Base-by-base conservation (phyloP, 2,329 filamentous ascomycete species). In the Venturia carpophila region DNA sequence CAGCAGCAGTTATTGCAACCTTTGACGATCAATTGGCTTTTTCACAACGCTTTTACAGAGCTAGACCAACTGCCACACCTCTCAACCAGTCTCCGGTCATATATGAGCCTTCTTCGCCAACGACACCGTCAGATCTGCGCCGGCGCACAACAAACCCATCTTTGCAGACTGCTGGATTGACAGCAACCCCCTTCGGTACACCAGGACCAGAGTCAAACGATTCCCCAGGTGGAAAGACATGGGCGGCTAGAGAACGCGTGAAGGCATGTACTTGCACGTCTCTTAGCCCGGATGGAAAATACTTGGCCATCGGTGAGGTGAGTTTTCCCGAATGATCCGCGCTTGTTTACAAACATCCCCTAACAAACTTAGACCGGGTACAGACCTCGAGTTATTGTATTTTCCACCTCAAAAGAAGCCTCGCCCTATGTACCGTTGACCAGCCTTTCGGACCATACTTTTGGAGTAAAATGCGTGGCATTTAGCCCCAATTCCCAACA, bases 211-310 rank as follows among this genome's bases (percentile, higher is more conserved):
- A 84, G 65, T 79, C 78, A 73, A 72, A 73, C 17, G 92, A 97
- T 60, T 80, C 78, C 41, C 79, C 78, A 7, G 42, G 78, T 49
- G 86, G 84, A 63, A 91, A 87, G 74, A 91, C 88, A 15, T 93
- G 91, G 88, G 92, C 90, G 1, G 94, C 91, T 65, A 86, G 91
- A 69, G 94, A 97, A 75, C 86, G 92, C 69, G 92, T 97, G 73
- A 97, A 97, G 78, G 90, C 94, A 21, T 91, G 92, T 1, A 96
- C 92, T 5, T 96, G 92, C 72, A 84, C 99, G 34, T 88, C 91
- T 27, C 83, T 99, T 69, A 97, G 92, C 73, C 86, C 87, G 0
- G 92, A 97, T 76, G 92, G 90, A 41, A 89, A 85, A 70, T 95
- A 89, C 73, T 80, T 99, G 63, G 94, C 93, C 10, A 89, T 97